phyloP scores from a whole-genome alignment of 2,329 filamentous ascomycete species.

The Sporothrix inflata region DNA sequence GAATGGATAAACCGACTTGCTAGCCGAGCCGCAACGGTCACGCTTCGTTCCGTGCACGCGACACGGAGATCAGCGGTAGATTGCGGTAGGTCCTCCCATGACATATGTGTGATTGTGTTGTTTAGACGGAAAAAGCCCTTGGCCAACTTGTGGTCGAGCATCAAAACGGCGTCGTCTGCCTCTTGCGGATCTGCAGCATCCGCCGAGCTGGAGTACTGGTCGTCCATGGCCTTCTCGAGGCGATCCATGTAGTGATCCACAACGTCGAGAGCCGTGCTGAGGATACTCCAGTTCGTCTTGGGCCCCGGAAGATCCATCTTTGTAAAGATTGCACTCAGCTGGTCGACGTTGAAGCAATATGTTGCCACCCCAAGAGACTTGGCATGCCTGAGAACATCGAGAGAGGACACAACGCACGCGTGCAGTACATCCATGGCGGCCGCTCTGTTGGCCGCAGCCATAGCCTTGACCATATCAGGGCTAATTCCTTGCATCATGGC shows the following conservation, averaged over 20 bases:
- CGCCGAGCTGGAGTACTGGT: conserved; percentile 45
- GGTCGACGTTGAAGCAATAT: conserved; percentile 54
- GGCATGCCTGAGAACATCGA: conserved; percentile 55
- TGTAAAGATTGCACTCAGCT: conserved; percentile 56
- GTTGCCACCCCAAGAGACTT: conserved; percentile 51
- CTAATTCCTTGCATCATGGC: conserved; percentile 49
- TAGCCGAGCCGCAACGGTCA: conserved; percentile 52
- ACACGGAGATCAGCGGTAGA: not conserved
- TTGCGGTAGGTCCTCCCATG: conserved; percentile 21
- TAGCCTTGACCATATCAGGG: conserved; percentile 51
- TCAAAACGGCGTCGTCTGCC: conserved; percentile 53
- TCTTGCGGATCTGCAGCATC: conserved; percentile 40
- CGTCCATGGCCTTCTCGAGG: conserved; percentile 47
- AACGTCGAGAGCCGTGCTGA: conserved; percentile 51
- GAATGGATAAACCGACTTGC: conserved; percentile 51
- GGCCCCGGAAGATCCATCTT: conserved; percentile 49
- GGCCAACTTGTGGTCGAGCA: conserved; percentile 55
- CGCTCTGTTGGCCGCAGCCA: conserved; percentile 57
- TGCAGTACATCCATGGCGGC: conserved; percentile 58
- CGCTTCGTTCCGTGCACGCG: conserved; percentile 49
- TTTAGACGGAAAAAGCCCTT: conserved; percentile 52
- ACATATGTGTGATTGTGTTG: conserved; percentile 25
- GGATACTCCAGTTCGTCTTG: conserved; percentile 53
- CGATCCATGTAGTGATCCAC: conserved; percentile 52
- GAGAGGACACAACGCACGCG: conserved; percentile 52